phyloP scores from a whole-genome alignment of 169 alveolate species.

The Ichthyophthirius multifiliis region DNA sequence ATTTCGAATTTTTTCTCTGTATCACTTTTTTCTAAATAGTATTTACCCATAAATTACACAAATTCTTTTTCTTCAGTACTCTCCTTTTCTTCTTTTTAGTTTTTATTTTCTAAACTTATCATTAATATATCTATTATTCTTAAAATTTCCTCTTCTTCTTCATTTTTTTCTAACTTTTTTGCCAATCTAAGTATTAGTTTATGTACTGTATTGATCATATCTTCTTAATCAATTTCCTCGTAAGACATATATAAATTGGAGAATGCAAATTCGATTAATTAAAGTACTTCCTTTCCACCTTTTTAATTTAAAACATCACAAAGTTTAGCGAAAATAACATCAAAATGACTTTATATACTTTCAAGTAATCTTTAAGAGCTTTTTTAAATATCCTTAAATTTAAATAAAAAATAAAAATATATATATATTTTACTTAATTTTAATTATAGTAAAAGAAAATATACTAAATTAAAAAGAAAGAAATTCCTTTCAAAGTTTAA shows the following conservation, averaged over 20 bases:
- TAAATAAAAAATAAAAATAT: neutral
- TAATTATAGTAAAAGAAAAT: neutral
- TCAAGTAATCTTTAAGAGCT: neutral
- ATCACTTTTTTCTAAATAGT: too few species aligned
- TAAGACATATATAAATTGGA: neutral
- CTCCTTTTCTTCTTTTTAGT: too few species aligned
- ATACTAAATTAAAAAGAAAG: neutral
- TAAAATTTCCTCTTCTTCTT: too few species aligned
- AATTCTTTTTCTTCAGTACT: too few species aligned
- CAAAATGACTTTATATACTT: neutral
- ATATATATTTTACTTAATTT: neutral
- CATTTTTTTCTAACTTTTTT: too few species aligned
- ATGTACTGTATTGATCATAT: neutral
- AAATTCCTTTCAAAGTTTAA: neutral
- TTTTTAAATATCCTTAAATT: neutral
- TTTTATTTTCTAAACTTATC: too few species aligned
- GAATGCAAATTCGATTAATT: neutral
- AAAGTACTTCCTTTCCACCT: neutral
- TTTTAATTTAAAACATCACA: neutral
- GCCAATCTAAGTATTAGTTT: neutral
- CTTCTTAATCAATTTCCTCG: neutral
- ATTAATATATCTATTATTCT: too few species aligned
- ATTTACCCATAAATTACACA: too few species aligned
- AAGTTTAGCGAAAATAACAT: neutral
- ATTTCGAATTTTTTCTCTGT: too few species aligned